These are phyloP conservation scores for Postia placenta DNA, from an alignment of 768 basidiomycete species.

Conservation along the genomic window DNA sequence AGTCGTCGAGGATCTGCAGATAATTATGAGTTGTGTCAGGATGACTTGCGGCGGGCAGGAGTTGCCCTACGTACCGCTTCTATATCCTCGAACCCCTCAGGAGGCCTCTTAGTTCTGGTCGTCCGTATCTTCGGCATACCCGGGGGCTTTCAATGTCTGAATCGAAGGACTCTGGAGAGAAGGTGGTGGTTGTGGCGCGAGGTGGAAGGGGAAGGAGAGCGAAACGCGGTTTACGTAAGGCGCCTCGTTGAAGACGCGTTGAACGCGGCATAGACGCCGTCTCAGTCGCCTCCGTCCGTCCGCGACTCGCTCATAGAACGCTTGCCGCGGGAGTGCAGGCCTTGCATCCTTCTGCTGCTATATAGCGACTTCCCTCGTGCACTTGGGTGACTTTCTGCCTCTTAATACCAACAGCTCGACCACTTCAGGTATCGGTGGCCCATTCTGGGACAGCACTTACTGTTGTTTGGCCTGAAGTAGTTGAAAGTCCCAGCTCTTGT, in stretches of 20 bases:
- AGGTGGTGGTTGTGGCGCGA: not conserved
- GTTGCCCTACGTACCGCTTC: slow-evolving; percentile 52
- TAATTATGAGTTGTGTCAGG: not conserved
- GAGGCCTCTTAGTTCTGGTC: slow-evolving; percentile 86
- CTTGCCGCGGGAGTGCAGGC: not conserved
- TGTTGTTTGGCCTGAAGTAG: no score
- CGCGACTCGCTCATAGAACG: not conserved
- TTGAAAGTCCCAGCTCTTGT: no score
- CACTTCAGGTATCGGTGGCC: not conserved
- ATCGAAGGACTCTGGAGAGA: not conserved
- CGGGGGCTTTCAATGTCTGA: not conserved
- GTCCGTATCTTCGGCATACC: slow-evolving; percentile 92
- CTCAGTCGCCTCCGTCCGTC: not conserved
- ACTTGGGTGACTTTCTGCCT: not conserved
- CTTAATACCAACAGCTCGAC: not conserved
- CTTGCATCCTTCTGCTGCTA: not conserved
- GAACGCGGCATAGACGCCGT: not conserved
- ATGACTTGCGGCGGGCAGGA: not conserved
- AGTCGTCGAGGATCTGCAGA: slow-evolving; percentile 88
- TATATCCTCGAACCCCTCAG: slow-evolving; percentile 95
- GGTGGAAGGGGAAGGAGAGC: slow-evolving; percentile 4
- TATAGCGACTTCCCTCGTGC: not conserved
- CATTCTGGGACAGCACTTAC: no score
- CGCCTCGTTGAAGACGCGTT: slow-evolving; percentile 9
- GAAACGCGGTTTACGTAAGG: slow-evolving; percentile 14